phyloP scores from a whole-genome alignment of 2,329 filamentous ascomycete species.

The Pseudocercospora crystallina region DNA sequence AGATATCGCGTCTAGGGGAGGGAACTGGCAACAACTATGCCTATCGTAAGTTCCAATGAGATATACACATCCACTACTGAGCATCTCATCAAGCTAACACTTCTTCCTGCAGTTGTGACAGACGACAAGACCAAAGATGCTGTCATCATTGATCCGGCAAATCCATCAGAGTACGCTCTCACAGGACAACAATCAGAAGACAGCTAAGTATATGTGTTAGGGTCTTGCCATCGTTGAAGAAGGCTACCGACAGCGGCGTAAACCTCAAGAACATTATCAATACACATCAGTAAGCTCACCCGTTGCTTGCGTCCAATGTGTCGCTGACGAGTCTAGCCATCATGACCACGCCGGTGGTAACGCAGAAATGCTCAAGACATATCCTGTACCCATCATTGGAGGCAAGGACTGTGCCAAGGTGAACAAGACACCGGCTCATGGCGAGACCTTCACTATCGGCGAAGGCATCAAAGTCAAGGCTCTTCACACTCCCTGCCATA shows the following conservation, averaged over 20 bases:
- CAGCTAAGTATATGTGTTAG: conserved; percentile 37
- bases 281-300: conserved; percentile 79
- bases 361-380: conserved; percentile 65
- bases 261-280: conserved; percentile 90
- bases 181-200: background rate
- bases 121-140: conserved; percentile 52
- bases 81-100: background rate
- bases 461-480: conserved; percentile 75
- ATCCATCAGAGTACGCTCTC: conserved; percentile 67
- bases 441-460: conserved; percentile 78
- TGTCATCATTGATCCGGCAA: conserved; percentile 74
- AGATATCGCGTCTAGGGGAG: conserved; percentile 57
- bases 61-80: no score
- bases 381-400: conserved; percentile 74
- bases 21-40: conserved; percentile 80
- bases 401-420: conserved; percentile 83
- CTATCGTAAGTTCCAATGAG: conserved; percentile 49
- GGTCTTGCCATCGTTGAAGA: conserved; percentile 66
- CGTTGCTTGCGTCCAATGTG: background rate
- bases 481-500: conserved; percentile 96
- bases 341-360: conserved; percentile 95
- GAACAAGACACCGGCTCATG: conserved; percentile 71
- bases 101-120: conserved; percentile 38
- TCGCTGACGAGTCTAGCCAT: conserved; percentile 60
- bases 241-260: conserved; percentile 70